Percentiles rank a stretch among this genome's conserved stretches.
Conservation (phyloP, 1,284 basidiomycete genomes). For the Coniferiporia weirii region DNA sequence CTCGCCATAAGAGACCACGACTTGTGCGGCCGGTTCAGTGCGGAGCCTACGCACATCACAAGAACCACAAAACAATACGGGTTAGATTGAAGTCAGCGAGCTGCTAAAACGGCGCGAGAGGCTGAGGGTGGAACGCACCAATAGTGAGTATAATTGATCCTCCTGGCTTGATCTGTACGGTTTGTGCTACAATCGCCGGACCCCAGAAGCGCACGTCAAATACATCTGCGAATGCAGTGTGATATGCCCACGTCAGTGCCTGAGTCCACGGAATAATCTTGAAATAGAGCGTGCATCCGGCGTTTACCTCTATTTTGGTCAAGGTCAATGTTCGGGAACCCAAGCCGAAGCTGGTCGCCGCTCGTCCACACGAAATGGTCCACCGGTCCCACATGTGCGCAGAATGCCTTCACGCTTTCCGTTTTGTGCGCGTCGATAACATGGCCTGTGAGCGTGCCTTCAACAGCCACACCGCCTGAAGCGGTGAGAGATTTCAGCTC, state of each 20-base stretch:
- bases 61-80: not conserved
- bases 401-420: slow-evolving; percentile 13
- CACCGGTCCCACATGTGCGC: slow-evolving; percentile 19
- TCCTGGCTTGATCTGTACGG: slow-evolving; percentile 17
- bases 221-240: not conserved
- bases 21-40: slow-evolving; percentile 15
- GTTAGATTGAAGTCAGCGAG: no score
- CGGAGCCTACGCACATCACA: slow-evolving; percentile 13
- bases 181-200: slow-evolving; percentile 19
- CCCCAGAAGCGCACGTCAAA: slow-evolving; percentile 25
- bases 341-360: slow-evolving; percentile 16
- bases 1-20: slow-evolving; percentile 20
- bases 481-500: not conserved
- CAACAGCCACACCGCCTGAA: not conserved
- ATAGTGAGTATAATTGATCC: slow-evolving; percentile 21
- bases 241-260: not conserved
- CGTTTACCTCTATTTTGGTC: slow-evolving; percentile 15
- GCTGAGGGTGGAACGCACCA: slow-evolving; percentile 8
- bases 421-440: slow-evolving; percentile 16
- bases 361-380: slow-evolving; percentile 23
- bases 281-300: not conserved
- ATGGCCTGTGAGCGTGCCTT: slow-evolving; percentile 15
- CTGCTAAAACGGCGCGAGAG: no score
- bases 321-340: slow-evolving; percentile 18
- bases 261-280: not conserved